These are phyloP conservation scores for Thermothielavioides terrestris DNA, from an alignment of 495 filamentous ascomycete genomes.

Conservation along the genomic window DNA sequence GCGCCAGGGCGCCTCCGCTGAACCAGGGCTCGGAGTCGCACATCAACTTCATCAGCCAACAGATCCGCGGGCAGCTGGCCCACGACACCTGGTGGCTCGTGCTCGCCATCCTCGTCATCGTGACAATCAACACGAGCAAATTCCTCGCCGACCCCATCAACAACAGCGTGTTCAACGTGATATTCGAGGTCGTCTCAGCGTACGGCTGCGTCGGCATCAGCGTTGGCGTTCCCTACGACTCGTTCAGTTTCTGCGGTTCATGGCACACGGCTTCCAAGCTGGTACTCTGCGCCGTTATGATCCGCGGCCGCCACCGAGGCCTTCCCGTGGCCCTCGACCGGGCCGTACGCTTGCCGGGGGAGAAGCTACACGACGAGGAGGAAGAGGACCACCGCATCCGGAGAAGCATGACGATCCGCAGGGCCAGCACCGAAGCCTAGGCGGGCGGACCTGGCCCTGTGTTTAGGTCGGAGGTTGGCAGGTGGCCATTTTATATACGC, in stretches of 20 bases:
- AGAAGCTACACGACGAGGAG: constrained; percentile 39
- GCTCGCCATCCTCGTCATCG: constrained; percentile 61
- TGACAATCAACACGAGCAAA: constrained; percentile 59
- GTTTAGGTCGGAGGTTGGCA: too few relatives aligned
- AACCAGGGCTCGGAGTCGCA: constrained; percentile 22
- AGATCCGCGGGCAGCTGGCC: constrained; percentile 70
- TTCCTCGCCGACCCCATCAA: constrained; percentile 57
- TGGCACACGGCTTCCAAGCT: constrained; percentile 68
- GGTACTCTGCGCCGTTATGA: constrained; percentile 67
- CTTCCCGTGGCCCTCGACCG: constrained; percentile 75
- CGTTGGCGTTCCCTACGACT: constrained; percentile 57
- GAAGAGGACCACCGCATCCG: constrained; percentile 35
- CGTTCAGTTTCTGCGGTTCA: constrained; percentile 64
- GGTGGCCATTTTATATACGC: not conserved
- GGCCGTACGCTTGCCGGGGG: constrained; percentile 63
- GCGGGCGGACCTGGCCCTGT: too few relatives aligned
- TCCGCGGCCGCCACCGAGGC: constrained; percentile 70
- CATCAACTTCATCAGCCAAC: constrained; percentile 46
- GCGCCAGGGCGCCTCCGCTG: constrained; percentile 15
- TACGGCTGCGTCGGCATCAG: constrained; percentile 84
- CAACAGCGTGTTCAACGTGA: constrained; percentile 73
- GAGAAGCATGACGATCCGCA: constrained; percentile 28
- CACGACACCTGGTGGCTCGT: constrained; percentile 85
- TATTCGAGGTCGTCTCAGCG: constrained; percentile 75
- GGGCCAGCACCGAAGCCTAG: constrained; percentile 19